A percentile compares a stretch with the other conserved stretches of the same genome.
These are phyloP conservation scores for Colletotrichum camelliae DNA, from an alignment of 2,329 filamentous ascomycete species.

Conservation along the genomic window DNA sequence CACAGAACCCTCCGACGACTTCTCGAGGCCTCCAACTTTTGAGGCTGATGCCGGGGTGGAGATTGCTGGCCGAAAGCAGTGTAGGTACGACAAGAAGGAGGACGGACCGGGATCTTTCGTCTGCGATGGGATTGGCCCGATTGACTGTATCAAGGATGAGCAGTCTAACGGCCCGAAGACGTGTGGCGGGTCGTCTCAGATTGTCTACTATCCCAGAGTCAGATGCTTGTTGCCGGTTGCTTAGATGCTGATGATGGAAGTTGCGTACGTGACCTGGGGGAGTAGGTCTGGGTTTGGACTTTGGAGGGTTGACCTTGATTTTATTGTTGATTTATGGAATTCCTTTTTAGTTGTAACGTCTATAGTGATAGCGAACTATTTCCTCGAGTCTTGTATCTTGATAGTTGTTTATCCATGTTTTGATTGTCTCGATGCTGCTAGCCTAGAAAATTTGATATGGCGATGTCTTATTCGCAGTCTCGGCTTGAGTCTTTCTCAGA, in stretches of 20 bases:
- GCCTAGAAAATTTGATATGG: not conserved
- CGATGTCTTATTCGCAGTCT: fast-evolving
- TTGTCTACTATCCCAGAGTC: not conserved
- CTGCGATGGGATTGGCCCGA: not conserved
- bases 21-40: not conserved
- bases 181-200: not conserved
- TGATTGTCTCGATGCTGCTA: not conserved
- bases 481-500: not conserved
- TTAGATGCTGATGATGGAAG: not conserved
- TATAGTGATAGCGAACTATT: not conserved
- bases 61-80: not conserved
- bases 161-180: not conserved
- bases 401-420: not conserved
- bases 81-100: not conserved
- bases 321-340: not conserved
- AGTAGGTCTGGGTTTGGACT: not conserved
- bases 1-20: not conserved
- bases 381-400: not conserved
- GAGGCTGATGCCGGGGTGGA: not conserved
- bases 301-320: not conserved
- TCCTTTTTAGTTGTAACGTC: not conserved
- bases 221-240: not conserved
- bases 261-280: not conserved
- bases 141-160: not conserved
- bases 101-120: not conserved